phyloP scores from a whole-genome alignment of 768 basidiomycete genomes.

The Asterophora lycoperdoides region DNA sequence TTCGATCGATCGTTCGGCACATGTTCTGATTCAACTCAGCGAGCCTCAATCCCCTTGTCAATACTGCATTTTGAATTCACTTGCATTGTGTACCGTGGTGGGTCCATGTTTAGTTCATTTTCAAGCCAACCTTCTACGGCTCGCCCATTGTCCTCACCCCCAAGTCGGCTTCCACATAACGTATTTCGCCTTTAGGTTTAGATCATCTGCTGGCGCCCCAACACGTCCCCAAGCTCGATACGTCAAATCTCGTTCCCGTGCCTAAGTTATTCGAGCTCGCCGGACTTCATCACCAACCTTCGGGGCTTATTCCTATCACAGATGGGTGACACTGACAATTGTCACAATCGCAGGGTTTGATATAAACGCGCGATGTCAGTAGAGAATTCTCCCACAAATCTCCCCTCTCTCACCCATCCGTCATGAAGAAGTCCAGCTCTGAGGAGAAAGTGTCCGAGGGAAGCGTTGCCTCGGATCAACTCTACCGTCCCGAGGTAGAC shows the following conservation, averaged over 20 bases:
- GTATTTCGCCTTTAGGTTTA: conserved; percentile 8
- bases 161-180: background rate
- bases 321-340: conserved; percentile 20
- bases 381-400: conserved; percentile 10
- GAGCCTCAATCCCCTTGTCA: too few species aligned
- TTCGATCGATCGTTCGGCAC: background rate
- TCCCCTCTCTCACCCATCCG: conserved; percentile 5
- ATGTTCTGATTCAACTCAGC: too few species aligned
- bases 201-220: conserved; percentile 1
- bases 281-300: conserved; percentile 9
- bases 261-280: conserved; percentile 5
- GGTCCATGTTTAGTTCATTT: background rate
- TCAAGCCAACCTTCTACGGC: background rate
- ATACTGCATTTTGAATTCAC: too few species aligned
- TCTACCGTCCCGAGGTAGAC: conserved; percentile 51
- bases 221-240: conserved; percentile 6
- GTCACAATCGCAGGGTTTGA: conserved; percentile 11
- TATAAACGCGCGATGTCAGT: conserved; percentile 17
- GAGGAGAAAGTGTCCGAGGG: conserved; percentile 14
- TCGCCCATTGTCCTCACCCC: background rate
- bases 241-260: conserved; percentile 7
- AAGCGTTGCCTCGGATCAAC: conserved; percentile 18
- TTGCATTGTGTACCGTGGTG: too few species aligned
- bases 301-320: conserved; percentile 14
- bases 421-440: conserved; percentile 16